These are phyloP conservation scores for Oehlia diaphana DNA, from an alignment of 192 early-diverging fungal genomes.

Conservation along the genomic window DNA sequence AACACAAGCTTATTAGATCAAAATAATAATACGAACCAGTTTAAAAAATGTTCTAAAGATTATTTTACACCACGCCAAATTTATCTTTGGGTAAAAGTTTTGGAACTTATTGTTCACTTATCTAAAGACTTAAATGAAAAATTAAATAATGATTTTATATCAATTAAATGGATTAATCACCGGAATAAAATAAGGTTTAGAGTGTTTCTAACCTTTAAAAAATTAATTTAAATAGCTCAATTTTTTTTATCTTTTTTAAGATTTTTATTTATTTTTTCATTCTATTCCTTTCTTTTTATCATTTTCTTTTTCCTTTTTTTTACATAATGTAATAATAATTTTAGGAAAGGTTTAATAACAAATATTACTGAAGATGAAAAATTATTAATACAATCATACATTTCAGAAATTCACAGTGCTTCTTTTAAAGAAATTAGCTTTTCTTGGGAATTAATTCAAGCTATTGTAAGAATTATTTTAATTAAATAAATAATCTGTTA, in stretches of 20 bases:
- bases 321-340: neutral
- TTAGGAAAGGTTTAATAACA: neutral
- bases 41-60: neutral
- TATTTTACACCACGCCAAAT: slow-evolving; percentile 18
- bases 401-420: neutral
- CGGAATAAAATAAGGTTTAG: neutral
- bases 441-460: slow-evolving; percentile 10
- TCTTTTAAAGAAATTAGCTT: neutral
- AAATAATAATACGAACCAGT: neutral
- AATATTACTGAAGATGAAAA: slow-evolving; percentile 8
- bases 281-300: too few species aligned
- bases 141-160: slow-evolving; percentile 13
- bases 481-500: neutral
- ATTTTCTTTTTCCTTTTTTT: too few species aligned
- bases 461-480: slow-evolving; percentile 13
- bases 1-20: neutral
- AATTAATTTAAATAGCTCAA: neutral
- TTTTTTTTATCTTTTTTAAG: neutral
- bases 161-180: slow-evolving; percentile 2
- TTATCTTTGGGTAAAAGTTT: slow-evolving; percentile 16
- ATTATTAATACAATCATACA: neutral
- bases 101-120: neutral
- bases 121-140: neutral
- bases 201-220: neutral
- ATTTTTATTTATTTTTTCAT: neutral